Base-by-base conservation (phyloP, 495 filamentous ascomycete genomes). In the Aspergillus taichungensis region DNA sequence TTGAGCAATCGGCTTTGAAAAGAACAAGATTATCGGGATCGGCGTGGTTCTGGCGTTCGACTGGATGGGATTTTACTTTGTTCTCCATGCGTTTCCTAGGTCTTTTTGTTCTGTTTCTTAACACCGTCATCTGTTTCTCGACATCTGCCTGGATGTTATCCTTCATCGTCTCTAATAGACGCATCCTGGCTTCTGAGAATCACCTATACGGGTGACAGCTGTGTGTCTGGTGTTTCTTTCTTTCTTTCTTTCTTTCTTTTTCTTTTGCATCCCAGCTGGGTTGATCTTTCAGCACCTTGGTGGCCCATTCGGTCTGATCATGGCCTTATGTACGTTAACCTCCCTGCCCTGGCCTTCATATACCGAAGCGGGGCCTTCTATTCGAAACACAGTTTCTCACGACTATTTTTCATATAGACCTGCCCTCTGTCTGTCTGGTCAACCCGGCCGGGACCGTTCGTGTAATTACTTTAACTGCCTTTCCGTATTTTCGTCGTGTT, bases 281-380 rank as follows among this genome's bases (percentile, higher is more conserved):
- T 67, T 65, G 59, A 57, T 48, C 52, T 56, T 56, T 57, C 59
- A 63, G 55, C 61, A 57, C 59, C 57, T 63, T 66, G 59, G 62
- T 74, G 75, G 79, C 78, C 50, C 53, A 47, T 75, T 79, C 78
- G 76, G 78, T 76, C 77, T 80, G 70, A 67, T 73, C 75, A 66
- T 71, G 75, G 70, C 72, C 69, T 76, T 72, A 82, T 89, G 85
- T 89, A 89, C 80, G 84, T 87, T 88, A 87, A 70, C 63, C 66
- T 74, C 69, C 72, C 71, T 74, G 63, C 61, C 71, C 72, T 72
- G 64, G 57, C 64, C 66, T 69, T 62, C 55, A 57, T 59, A 58
- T 60, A 57, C 46, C 55, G 55, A 60, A 71, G 64, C 67, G 66
- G 69, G 69, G 62, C 58, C 57, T 62, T 50, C 50, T 72, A 74